These are phyloP conservation scores for Boletus vinaceobasis DNA, from an alignment of 768 basidiomycete species.

Conservation along the genomic window DNA sequence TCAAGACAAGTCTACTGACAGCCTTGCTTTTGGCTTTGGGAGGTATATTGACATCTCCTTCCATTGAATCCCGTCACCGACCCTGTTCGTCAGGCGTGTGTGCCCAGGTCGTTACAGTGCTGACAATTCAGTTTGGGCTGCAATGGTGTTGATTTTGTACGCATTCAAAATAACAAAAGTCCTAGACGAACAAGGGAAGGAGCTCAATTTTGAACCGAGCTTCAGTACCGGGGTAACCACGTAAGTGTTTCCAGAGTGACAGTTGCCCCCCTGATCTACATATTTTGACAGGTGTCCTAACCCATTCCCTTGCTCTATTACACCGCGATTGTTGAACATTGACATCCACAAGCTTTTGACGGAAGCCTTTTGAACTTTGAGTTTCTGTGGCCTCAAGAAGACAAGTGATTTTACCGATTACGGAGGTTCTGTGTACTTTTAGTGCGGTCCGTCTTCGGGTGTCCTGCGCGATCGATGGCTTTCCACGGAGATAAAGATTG, in stretches of 20 bases:
- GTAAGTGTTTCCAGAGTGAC: not conserved
- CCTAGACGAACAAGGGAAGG: slow-evolving; percentile 23
- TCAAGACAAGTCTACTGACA: not conserved
- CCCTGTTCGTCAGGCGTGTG: slow-evolving; percentile 13
- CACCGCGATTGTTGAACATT: not conserved
- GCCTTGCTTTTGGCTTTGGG: slow-evolving; percentile 22
- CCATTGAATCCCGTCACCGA: not conserved
- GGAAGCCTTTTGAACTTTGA: not conserved
- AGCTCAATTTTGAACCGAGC: slow-evolving; percentile 16
- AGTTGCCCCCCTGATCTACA: not conserved
- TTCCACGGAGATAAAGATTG: not conserved
- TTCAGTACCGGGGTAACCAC: slow-evolving; percentile 14
- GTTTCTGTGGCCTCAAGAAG: not conserved
- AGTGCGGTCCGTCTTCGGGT: not conserved
- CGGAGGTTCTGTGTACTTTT: not conserved
- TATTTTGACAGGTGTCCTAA: slow-evolving; percentile 5
- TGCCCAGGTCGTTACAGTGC: slow-evolving; percentile 35
- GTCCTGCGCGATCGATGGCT: not conserved
- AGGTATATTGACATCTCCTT: slow-evolving; percentile 7
- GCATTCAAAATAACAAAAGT: slow-evolving; percentile 26
- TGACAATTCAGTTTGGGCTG: slow-evolving; percentile 29
- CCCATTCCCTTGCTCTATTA: slow-evolving; percentile 14
- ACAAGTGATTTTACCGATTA: not conserved
- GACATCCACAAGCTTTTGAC: slow-evolving; percentile 1
- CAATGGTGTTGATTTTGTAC: slow-evolving; percentile 26